These are phyloP conservation scores for Pseudogymnoascus sp. DNA, from an alignment of 2,329 filamentous ascomycete species.

Conservation along the genomic window DNA sequence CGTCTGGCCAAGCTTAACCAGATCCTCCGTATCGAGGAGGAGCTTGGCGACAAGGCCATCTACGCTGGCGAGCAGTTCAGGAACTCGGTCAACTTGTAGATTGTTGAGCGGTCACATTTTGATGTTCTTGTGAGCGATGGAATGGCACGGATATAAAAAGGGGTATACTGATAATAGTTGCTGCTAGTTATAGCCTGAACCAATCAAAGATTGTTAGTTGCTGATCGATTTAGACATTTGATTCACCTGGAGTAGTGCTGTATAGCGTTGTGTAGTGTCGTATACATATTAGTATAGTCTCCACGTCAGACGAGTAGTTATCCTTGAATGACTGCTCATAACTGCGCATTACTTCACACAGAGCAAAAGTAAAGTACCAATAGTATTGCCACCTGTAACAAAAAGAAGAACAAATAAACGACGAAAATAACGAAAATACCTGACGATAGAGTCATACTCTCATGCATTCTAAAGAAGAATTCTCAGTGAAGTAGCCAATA, in stretches of 20 bases:
- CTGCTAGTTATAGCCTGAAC: neutral
- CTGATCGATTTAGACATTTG: neutral
- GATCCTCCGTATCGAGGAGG: constrained; percentile 98
- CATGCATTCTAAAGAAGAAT: neutral
- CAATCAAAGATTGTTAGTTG: constrained; percentile 1
- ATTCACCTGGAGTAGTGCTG: neutral
- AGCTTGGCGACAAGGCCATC: constrained; percentile 84
- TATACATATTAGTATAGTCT: neutral
- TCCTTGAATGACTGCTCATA: neutral
- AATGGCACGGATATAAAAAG: neutral
- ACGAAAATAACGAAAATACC: neutral
- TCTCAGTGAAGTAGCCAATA: neutral
- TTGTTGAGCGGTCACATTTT: constrained; percentile 5
- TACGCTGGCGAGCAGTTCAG: constrained; percentile 93
- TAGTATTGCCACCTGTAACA: neutral
- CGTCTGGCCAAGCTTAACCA: constrained; percentile 99
- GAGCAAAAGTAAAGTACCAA: neutral
- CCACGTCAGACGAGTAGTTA: neutral
- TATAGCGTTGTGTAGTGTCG: too few species aligned
- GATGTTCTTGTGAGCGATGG: constrained; percentile 11
- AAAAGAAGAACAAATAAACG: neutral
- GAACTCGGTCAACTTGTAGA: constrained; percentile 79
- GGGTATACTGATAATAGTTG: constrained; percentile 5
- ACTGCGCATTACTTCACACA: neutral
- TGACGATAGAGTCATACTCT: neutral